A percentile compares a stretch with the other conserved stretches of the same genome.
Evolutionary conservation across 148 eudicot genomes (phyloP).

Genomic region (Oxyria digyna): DNA sequence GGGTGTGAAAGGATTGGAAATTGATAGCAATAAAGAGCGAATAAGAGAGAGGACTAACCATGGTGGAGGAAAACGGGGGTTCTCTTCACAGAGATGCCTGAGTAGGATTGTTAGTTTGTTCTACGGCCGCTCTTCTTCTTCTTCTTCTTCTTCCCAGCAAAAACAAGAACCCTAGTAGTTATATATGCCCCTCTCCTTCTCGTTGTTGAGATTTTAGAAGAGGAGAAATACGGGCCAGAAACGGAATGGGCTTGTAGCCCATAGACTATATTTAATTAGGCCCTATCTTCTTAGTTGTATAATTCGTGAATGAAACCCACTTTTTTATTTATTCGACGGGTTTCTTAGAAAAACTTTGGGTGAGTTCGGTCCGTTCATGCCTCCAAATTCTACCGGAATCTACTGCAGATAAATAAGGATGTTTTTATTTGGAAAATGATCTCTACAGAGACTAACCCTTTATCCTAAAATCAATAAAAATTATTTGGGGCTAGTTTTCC

Average conservation of each 20-base stretch:
- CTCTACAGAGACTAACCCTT: too few species aligned
- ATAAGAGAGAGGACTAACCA: not conserved
- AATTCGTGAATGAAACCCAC: too few species aligned
- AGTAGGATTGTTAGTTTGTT: not conserved
- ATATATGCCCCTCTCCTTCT: not conserved
- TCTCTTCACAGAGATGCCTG: not conserved
- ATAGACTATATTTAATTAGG: too few species aligned
- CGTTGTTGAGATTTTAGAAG: not conserved
- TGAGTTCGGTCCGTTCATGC: too few species aligned
- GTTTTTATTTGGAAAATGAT: too few species aligned
- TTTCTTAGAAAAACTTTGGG: too few species aligned
- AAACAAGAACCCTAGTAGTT: constrained; percentile 2
- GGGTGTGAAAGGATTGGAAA: not conserved
- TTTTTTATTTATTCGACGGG: too few species aligned
- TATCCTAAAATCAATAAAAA: too few species aligned
- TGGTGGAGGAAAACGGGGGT: not conserved
- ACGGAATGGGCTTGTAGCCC: not conserved
- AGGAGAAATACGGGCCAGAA: not conserved
- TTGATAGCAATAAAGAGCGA: not conserved
- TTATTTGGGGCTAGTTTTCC: too few species aligned
- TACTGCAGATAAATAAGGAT: too few species aligned
- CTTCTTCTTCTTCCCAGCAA: not conserved
- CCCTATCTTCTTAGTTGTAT: too few species aligned
- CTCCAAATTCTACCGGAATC: too few species aligned
- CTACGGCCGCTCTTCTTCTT: not conserved